A percentile compares a stretch with the other conserved stretches of the same genome.
Conservation (phyloP, 768 basidiomycete genomes). For the Auricularia sp. region DNA sequence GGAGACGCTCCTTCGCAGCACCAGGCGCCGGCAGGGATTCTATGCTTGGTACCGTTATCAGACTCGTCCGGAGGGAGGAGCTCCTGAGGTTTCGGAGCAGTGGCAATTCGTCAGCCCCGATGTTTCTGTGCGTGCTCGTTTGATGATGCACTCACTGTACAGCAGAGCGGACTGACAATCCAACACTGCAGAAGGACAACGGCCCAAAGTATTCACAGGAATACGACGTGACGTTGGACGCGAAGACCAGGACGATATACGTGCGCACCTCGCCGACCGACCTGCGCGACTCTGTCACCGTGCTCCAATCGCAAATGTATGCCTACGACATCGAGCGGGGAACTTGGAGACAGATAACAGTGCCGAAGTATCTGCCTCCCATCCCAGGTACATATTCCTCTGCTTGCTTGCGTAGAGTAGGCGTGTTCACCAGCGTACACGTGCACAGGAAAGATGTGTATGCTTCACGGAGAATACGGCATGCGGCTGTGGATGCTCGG, state of each 20-base stretch:
- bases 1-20: not conserved
- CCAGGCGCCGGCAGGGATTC: not conserved
- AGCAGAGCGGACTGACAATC: too few species aligned
- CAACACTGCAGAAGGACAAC: not conserved
- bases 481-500: not conserved
- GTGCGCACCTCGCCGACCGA: not conserved
- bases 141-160: too few species aligned
- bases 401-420: not conserved
- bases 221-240: not conserved
- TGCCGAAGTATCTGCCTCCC: not conserved
- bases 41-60: not conserved
- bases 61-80: not conserved
- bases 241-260: not conserved
- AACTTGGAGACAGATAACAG: not conserved
- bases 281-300: not conserved
- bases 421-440: not conserved
- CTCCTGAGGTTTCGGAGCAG: not conserved
- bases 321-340: not conserved
- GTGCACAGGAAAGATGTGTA: not conserved
- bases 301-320: not conserved
- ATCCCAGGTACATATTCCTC: not conserved
- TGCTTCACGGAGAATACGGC: not conserved
- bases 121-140: not conserved
- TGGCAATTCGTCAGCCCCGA: not conserved
- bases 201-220: not conserved